phyloP scores from a whole-genome alignment of 352 stramenopile species.

The Peronospora destructor region DNA sequence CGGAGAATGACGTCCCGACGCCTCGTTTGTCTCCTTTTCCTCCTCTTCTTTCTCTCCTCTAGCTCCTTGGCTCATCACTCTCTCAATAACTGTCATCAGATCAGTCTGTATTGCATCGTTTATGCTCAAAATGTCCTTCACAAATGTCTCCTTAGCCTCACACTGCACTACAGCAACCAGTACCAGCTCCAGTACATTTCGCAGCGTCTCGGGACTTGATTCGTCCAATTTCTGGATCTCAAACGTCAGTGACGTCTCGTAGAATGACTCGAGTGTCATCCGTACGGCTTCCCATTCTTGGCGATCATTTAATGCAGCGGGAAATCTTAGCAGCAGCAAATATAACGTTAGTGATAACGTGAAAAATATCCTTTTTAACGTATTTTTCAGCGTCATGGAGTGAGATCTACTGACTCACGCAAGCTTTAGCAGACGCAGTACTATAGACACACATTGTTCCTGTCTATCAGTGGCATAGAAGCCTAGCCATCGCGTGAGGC shows the following conservation, averaged over 20 bases:
- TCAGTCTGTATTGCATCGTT: constrained; percentile 49
- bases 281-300: constrained; percentile 7
- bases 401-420: constrained; percentile 10
- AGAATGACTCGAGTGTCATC: constrained; percentile 41
- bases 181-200: constrained; percentile 34
- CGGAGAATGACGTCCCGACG: constrained; percentile 15
- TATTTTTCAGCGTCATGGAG: background rate
- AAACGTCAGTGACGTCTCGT: constrained; percentile 28
- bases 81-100: constrained; percentile 64
- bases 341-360: background rate
- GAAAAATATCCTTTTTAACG: too few species aligned
- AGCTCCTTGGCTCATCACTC: constrained; percentile 27
- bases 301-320: background rate
- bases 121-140: constrained; percentile 63
- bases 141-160: constrained; percentile 44
- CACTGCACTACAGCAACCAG: constrained; percentile 52
- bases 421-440: constrained; percentile 12
- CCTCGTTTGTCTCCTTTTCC: background rate
- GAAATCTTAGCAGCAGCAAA: constrained; percentile 13
- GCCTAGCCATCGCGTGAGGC: constrained; percentile 29
- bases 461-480: constrained; percentile 19
- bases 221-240: constrained; percentile 17
- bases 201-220: constrained; percentile 13
- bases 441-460: constrained; percentile 3
- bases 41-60: constrained; percentile 4